phyloP scores from a whole-genome alignment of 768 basidiomycete species.

The Tremella mesenterica region DNA sequence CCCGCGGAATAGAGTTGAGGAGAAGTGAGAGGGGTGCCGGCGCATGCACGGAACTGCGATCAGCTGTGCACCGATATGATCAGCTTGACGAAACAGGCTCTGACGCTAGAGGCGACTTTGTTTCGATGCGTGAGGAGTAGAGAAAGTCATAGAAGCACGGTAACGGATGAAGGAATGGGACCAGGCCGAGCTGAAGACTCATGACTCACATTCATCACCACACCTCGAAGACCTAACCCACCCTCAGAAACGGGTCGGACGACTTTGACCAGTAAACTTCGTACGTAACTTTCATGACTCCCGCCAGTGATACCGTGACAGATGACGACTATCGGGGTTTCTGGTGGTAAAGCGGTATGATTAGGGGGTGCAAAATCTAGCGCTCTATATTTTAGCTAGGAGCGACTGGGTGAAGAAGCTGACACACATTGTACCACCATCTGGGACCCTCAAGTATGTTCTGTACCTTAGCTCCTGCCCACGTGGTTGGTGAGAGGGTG shows the following conservation, averaged over 20 bases:
- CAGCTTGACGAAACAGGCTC: background rate
- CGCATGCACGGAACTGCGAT: constrained; percentile 43
- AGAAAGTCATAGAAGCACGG: no score
- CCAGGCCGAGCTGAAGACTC: no score
- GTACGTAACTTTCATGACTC: constrained; percentile 73
- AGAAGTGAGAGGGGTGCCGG: constrained; percentile 72
- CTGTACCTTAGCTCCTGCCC: constrained; percentile 14
- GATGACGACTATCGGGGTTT: constrained; percentile 38
- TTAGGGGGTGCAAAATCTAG: constrained; percentile 36
- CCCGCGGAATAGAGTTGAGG: constrained; percentile 65
- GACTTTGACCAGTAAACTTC: constrained; percentile 67
- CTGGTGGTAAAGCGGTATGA: constrained; percentile 13
- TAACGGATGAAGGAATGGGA: no score
- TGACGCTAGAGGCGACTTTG: no score
- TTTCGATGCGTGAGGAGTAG: no score
- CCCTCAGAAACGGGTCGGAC: constrained; percentile 63
- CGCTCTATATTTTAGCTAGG: constrained; percentile 14
- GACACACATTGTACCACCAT: constrained; percentile 47
- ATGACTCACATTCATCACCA: constrained; percentile 31
- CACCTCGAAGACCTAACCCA: constrained; percentile 72
- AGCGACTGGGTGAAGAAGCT: background rate
- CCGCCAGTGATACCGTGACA: constrained; percentile 44
- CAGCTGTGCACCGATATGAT: background rate
- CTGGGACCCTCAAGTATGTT: constrained; percentile 45
- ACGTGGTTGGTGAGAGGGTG: background rate